Evolutionary conservation across 176 grass and related monocot genomes (phyloP).

Genomic region (Triticum turgidum): DNA sequence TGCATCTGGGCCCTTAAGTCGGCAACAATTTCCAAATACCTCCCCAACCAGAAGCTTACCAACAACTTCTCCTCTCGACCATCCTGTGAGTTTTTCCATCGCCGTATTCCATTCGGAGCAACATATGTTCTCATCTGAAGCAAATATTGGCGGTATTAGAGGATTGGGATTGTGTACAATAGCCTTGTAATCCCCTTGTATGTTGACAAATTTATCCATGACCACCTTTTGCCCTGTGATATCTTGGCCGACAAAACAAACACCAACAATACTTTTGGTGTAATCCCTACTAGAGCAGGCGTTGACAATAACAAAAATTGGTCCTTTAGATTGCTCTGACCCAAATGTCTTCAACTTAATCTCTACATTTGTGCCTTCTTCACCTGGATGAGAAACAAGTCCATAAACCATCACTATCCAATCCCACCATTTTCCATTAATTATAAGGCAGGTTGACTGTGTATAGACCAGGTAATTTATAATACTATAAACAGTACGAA

Average conservation of each 20-base stretch:
- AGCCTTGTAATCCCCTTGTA: slow-evolving; percentile 98
- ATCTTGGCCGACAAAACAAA: slow-evolving; percentile 93
- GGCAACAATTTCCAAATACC: slow-evolving; percentile 86
- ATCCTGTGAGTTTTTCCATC: slow-evolving; percentile 98
- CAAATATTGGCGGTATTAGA: slow-evolving; percentile 98
- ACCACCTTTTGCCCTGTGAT: slow-evolving; percentile 87
- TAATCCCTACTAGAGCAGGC: slow-evolving; percentile 92
- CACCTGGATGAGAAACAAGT: slow-evolving; percentile 55
- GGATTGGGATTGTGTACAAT: slow-evolving; percentile 92
- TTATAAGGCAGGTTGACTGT: not conserved
- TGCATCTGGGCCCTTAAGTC: slow-evolving; percentile 85
- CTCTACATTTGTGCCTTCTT: slow-evolving; percentile 98
- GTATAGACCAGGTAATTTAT: slow-evolving; percentile 22
- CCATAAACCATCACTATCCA: slow-evolving; percentile 32
- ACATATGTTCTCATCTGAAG: slow-evolving; percentile 91
- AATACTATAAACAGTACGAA: not conserved
- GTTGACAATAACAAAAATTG: slow-evolving; percentile 89
- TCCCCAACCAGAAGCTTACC: slow-evolving; percentile 86
- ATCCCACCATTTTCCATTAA: not conserved
- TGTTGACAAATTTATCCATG: slow-evolving; percentile 98
- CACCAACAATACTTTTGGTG: slow-evolving; percentile 79
- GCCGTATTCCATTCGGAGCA: slow-evolving; percentile 97
- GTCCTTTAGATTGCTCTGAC: slow-evolving; percentile 54
- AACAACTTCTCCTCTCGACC: slow-evolving; percentile 72
- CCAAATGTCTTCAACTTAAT: slow-evolving; percentile 99